Evolutionary conservation across 208 protist genomes (phyloP).

Genomic region (Tritrichomonas foetus): DNA sequence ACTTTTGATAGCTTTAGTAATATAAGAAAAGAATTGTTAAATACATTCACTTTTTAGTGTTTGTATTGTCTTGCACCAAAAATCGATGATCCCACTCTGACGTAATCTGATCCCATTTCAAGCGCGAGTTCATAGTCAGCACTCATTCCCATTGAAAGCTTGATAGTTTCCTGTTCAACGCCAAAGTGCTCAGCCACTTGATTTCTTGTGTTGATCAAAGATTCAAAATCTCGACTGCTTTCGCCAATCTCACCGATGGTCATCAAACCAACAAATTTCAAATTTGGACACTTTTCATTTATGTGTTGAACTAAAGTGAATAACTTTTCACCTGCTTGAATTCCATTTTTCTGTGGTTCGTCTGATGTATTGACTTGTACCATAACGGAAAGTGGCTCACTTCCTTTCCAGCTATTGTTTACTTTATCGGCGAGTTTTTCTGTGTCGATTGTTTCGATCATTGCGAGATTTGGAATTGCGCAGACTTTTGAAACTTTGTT

Average conservation of each 20-base stretch:
- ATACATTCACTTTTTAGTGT: neutral
- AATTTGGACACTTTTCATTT: conserved; percentile 21
- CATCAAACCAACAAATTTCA: conserved; percentile 60
- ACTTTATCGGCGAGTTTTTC: conserved; percentile 5
- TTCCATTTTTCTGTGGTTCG: conserved; percentile 54
- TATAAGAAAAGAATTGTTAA: neutral
- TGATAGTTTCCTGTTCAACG: neutral
- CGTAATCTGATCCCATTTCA: conserved; percentile 46
- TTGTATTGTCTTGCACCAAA: conserved; percentile 55
- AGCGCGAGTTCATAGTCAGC: conserved; percentile 56
- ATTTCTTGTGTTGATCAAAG: neutral
- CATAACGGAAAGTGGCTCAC: conserved; percentile 45
- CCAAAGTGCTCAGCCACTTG: neutral
- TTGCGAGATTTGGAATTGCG: conserved; percentile 48
- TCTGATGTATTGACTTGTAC: conserved; percentile 56
- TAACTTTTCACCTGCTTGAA: neutral
- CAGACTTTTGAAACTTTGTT: conserved; percentile 57
- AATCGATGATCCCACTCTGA: conserved; percentile 62
- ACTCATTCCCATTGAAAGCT: conserved; percentile 62
- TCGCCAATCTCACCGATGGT: conserved; percentile 57
- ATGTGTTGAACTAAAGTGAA: conserved; percentile 35
- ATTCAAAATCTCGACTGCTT: neutral
- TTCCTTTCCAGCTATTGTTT: neutral
- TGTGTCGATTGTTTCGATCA: conserved; percentile 32
- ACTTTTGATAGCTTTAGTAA: no score